These are phyloP conservation scores for Melaleuca alternifolia DNA, from an alignment of 345 rosid genomes.

Conservation along the genomic window DNA sequence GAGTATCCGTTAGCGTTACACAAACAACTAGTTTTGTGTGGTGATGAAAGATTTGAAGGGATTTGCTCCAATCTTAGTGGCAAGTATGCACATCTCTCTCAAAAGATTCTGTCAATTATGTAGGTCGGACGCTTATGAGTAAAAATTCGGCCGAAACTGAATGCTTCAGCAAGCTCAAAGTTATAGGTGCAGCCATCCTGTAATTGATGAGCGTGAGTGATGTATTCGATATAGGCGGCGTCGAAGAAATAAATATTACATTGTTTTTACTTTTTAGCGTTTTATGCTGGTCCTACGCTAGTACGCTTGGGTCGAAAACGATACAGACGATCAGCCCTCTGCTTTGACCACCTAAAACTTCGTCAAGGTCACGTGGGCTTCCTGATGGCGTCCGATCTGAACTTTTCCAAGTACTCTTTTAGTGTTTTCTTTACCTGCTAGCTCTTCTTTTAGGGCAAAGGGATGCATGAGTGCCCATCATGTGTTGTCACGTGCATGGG, in stretches of 20 bases:
- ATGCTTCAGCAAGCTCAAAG: not conserved
- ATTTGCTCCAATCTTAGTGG: not conserved
- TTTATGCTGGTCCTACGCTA: not conserved
- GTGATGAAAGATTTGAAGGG: not conserved
- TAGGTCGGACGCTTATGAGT: not conserved
- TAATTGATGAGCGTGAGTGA: not conserved
- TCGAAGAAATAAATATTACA: not conserved
- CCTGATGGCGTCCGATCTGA: not conserved
- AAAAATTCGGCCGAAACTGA: not conserved
- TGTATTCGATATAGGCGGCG: not conserved
- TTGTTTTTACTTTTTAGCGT: not conserved
- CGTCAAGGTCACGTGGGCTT: not conserved
- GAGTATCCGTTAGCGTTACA: not conserved
- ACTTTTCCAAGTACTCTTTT: not conserved
- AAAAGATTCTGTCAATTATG: not conserved
- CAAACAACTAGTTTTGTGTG: not conserved
- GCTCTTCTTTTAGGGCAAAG: not conserved
- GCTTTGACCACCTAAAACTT: not conserved
- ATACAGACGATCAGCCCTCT: not conserved
- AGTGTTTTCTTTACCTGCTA: not conserved
- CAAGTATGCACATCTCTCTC: not conserved
- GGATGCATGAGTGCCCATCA: slow-evolving; percentile 10
- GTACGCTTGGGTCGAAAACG: not conserved
- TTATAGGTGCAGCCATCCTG: not conserved
- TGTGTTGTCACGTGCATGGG: slow-evolving; percentile 21